Percentiles rank a stretch among this genome's conserved stretches.
Evolutionary conservation across 441 rosid genomes (phyloP).

Genomic region (Heliophila coronopifolia): DNA sequence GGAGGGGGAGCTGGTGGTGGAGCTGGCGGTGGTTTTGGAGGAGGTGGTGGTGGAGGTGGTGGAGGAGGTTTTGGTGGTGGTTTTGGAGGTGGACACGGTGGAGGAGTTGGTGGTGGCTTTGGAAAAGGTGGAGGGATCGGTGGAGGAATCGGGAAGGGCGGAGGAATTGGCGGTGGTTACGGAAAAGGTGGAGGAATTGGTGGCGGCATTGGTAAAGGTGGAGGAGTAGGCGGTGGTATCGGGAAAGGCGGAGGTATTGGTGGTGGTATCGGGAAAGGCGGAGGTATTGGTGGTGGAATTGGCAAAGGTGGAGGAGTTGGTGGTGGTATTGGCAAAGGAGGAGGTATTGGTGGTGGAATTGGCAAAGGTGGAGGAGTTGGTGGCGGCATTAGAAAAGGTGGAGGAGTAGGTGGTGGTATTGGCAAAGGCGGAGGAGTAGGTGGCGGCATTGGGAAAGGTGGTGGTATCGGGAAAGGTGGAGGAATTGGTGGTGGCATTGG

Average conservation of each 20-base stretch:
- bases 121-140: conserved; percentile 36
- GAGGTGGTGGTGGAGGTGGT: conserved; percentile 36
- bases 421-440: conserved; percentile 31
- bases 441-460: too few species aligned
- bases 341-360: background rate
- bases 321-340: conserved; percentile 18
- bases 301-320: conserved; percentile 20
- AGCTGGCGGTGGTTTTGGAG: conserved; percentile 31
- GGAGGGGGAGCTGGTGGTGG: conserved; percentile 39
- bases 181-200: too few species aligned
- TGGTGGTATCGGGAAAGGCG: conserved; percentile 16
- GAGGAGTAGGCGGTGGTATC: conserved; percentile 19
- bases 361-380: conserved; percentile 22
- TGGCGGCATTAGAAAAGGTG: conserved; percentile 17
- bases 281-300: conserved; percentile 11
- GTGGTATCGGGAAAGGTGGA: conserved; percentile 22
- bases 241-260: conserved; percentile 30
- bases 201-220: conserved; percentile 18
- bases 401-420: conserved; percentile 26
- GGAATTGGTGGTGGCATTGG: conserved; percentile 25
- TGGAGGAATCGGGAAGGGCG: conserved; percentile 23
- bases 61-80: too few species aligned
- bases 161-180: conserved; percentile 17
- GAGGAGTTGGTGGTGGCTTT: conserved; percentile 23
- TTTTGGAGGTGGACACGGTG: conserved; percentile 32